These are phyloP conservation scores for Panaeolus cyanescens DNA, from an alignment of 768 basidiomycete species.

Conservation along the genomic window DNA sequence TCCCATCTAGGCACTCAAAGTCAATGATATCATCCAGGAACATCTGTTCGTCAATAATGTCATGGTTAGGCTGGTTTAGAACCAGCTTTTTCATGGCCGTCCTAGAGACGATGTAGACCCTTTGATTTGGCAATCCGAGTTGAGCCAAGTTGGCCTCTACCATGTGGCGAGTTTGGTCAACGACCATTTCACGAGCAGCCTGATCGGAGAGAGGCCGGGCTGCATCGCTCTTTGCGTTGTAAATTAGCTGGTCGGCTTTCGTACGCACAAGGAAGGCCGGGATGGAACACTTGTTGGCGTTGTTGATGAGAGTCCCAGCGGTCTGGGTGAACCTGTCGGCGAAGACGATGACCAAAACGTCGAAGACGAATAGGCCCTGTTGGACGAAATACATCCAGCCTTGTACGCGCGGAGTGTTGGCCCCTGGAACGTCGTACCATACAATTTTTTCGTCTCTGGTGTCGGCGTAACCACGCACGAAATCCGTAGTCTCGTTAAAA, in stretches of 20 bases:
- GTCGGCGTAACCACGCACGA: constrained; percentile 26
- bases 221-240: background rate
- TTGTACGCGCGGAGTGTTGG: constrained; percentile 28
- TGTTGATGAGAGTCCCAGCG: constrained; percentile 31
- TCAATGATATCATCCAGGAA: background rate
- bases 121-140: background rate
- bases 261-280: constrained; percentile 37
- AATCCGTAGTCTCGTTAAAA: background rate
- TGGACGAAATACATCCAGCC: constrained; percentile 38
- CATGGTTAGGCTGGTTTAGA: background rate
- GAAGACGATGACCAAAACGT: constrained; percentile 32
- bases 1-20: background rate
- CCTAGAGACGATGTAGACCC: background rate
- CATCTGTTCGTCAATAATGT: background rate
- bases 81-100: background rate
- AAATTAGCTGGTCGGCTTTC: constrained; percentile 25
- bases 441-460: constrained; percentile 21
- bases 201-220: background rate
- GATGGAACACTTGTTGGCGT: constrained; percentile 29
- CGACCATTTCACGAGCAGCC: background rate
- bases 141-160: background rate
- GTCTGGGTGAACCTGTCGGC: constrained; percentile 34
- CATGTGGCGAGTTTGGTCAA: background rate
- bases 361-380: constrained; percentile 37
- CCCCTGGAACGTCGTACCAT: constrained; percentile 39